Evolutionary conservation across 202 grass and related monocot species (phyloP).

Genomic region (Musa balbisiana): DNA sequence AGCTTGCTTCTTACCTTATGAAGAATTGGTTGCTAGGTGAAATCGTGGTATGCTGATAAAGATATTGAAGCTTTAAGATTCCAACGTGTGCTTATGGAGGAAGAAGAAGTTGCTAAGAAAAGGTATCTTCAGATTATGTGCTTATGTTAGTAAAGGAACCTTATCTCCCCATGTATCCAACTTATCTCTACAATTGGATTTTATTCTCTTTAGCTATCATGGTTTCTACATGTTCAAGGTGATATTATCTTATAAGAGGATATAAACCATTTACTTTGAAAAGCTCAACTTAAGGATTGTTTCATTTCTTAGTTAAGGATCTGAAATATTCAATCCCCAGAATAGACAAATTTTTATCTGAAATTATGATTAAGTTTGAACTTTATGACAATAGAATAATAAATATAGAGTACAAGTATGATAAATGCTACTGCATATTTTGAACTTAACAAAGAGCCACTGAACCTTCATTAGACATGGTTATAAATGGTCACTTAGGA

Average conservation of each 20-base stretch:
- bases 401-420: no score
- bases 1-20: background rate
- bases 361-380: no score
- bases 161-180: background rate
- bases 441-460: no score
- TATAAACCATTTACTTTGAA: background rate
- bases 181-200: background rate
- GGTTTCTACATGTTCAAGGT: background rate
- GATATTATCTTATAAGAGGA: no score
- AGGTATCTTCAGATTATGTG: conserved; percentile 31
- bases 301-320: background rate
- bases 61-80: conserved; percentile 78
- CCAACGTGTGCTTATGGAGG: conserved; percentile 82
- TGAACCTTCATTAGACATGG: no score
- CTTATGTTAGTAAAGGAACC: background rate
- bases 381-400: no score
- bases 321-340: no score
- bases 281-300: background rate
- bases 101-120: conserved; percentile 95
- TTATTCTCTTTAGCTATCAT: background rate
- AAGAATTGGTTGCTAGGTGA: conserved; percentile 34
- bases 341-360: no score
- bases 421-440: no score
- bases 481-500: no score
- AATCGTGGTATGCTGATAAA: conserved; percentile 80